Evolutionary conservation across 345 rosid species (phyloP).

Genomic region (Citrus medica): DNA sequence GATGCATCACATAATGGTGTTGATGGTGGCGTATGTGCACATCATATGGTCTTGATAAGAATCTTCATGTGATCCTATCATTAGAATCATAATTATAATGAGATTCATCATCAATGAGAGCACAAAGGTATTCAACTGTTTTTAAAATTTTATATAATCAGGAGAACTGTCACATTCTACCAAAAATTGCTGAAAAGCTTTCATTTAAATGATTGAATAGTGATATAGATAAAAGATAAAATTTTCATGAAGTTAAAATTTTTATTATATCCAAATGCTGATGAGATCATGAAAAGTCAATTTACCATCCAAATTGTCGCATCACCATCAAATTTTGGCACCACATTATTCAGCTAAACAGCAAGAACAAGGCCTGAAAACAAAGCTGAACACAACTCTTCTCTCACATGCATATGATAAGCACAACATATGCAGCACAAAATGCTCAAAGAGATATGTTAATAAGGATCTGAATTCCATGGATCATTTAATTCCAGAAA

Average conservation of each 20-base stretch:
- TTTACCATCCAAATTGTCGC: background rate
- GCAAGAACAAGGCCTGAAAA: background rate
- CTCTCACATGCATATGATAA: background rate
- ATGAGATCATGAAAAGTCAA: background rate
- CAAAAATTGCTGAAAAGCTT: background rate
- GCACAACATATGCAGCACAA: background rate
- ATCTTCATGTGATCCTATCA: too few species aligned
- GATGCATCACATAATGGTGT: too few species aligned
- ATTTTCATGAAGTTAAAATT: background rate
- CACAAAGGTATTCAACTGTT: background rate
- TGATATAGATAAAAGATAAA: background rate
- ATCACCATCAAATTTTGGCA: background rate
- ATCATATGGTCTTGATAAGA: too few species aligned
- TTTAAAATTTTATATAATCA: background rate
- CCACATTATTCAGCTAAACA: background rate
- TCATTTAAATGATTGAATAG: background rate
- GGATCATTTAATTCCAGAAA: background rate
- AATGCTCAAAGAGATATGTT: background rate
- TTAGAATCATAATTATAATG: background rate
- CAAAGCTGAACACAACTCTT: background rate
- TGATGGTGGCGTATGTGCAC: too few species aligned
- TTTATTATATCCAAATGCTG: background rate
- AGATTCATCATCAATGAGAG: background rate
- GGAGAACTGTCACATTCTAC: background rate
- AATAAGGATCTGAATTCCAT: background rate